Evolutionary conservation across 148 eudicot genomes (phyloP).

Genomic region (Rhododendron kiyosumense): DNA sequence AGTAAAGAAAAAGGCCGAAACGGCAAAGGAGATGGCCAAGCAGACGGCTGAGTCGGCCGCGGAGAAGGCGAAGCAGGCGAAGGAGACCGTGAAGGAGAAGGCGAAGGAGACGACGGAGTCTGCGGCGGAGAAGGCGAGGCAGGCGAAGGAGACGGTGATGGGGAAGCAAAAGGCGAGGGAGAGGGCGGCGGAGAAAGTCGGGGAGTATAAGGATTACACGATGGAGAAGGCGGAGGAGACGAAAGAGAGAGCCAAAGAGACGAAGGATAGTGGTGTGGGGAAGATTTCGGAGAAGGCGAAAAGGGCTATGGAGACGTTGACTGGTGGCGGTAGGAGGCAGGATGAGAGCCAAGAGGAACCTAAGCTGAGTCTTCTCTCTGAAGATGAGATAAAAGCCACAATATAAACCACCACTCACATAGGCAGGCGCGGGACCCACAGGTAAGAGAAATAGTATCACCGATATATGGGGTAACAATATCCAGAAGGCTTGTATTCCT

Average conservation of each 20-base stretch:
- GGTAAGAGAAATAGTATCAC: too few relatives aligned
- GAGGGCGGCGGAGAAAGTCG: neutral
- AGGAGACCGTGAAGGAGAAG: constrained; percentile 14
- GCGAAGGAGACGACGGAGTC: constrained; percentile 18
- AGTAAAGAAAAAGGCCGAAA: constrained; percentile 13
- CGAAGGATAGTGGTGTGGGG: constrained; percentile 10
- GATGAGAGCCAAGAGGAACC: constrained; percentile 10
- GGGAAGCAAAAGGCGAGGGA: constrained; percentile 17
- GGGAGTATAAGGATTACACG: constrained; percentile 5
- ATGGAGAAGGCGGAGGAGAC: constrained; percentile 10
- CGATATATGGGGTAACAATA: too few relatives aligned
- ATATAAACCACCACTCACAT: too few relatives aligned
- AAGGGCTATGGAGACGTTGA: constrained; percentile 11
- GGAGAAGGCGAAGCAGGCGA: constrained; percentile 22
- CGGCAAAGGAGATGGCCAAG: constrained; percentile 18
- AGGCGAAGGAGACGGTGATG: constrained; percentile 18
- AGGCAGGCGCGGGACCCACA: too few relatives aligned
- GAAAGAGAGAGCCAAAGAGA: constrained; percentile 7
- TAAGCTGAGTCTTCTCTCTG: constrained; percentile 15
- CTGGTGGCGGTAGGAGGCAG: constrained; percentile 1
- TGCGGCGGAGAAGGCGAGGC: constrained; percentile 18
- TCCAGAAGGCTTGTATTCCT: too few relatives aligned
- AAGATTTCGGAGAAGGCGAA: constrained; percentile 6
- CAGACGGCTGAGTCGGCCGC: constrained; percentile 11
- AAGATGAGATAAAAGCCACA: too few relatives aligned